A percentile compares a stretch with the other conserved stretches of the same genome.
phyloP scores from a whole-genome alignment of 176 grass and related monocot genomes.

The Musa troglodytarum region DNA sequence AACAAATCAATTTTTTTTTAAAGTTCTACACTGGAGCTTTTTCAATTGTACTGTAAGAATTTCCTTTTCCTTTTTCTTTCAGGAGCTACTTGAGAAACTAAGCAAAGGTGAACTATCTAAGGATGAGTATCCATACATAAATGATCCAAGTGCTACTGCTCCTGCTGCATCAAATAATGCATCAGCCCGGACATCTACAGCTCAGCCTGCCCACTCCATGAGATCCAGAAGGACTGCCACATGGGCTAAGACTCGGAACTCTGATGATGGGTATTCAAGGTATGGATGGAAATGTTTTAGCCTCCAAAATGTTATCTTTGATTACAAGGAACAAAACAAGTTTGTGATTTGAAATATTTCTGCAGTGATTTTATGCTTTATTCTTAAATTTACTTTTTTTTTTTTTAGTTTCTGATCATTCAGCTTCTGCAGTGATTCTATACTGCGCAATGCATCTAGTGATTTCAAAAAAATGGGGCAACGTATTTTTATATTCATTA shows the following conservation, averaged over 20 bases:
- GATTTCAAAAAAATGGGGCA: conserved; percentile 98
- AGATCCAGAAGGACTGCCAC: conserved; percentile 68
- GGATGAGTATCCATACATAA: conserved; percentile 71
- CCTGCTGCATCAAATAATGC: conserved; percentile 17
- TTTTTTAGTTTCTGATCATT: conserved; percentile 4
- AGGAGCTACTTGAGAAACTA: conserved; percentile 78
- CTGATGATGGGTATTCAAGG: conserved; percentile 76
- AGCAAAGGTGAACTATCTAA: conserved; percentile 60
- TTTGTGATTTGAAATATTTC: not conserved
- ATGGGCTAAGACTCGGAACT: conserved; percentile 62
- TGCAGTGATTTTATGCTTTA: conserved; percentile 9
- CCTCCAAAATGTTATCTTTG: not conserved
- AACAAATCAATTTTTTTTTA: no score
- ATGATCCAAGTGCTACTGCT: conserved; percentile 40
- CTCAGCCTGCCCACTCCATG: conserved; percentile 46
- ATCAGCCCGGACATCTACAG: conserved; percentile 21
- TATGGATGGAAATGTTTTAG: conserved; percentile 19
- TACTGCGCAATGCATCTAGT: conserved; percentile 46
- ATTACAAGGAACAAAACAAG: not conserved
- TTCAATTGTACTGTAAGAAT: no score
- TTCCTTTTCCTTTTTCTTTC: conserved; percentile 12
- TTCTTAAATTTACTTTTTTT: not conserved
- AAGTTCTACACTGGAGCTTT: no score
- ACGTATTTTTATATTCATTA: conserved; percentile 80
- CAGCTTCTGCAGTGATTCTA: conserved; percentile 57